phyloP scores from a whole-genome alignment of 352 stramenopile species.

The Peronosclerospora sorghi region DNA sequence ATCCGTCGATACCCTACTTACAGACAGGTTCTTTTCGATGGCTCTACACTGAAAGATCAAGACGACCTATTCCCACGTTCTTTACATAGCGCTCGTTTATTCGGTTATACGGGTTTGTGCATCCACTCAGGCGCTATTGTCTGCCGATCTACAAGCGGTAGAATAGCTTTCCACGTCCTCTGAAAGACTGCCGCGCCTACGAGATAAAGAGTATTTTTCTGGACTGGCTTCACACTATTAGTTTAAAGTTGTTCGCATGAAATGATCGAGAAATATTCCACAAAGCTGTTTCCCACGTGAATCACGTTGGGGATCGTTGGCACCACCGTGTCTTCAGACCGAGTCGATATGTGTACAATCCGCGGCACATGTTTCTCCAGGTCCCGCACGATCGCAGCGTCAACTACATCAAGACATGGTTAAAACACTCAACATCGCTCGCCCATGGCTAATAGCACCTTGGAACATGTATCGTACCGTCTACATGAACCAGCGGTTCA shows the following conservation, averaged over 20 bases:
- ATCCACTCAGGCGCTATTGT: constrained; percentile 46
- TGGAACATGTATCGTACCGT: constrained; percentile 32
- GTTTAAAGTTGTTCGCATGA: constrained; percentile 23
- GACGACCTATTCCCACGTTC: constrained; percentile 19
- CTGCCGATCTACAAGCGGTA: constrained; percentile 33
- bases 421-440: background rate
- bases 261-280: constrained; percentile 57
- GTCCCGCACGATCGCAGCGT: constrained; percentile 37
- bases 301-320: constrained; percentile 27
- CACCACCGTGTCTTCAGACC: constrained; percentile 12
- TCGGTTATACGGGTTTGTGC: constrained; percentile 33
- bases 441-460: background rate
- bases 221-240: no score
- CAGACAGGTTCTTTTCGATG: constrained; percentile 20
- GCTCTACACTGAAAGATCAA: constrained; percentile 7
- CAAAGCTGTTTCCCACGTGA: constrained; percentile 57
- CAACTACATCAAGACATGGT: constrained; percentile 30
- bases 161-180: constrained; percentile 31
- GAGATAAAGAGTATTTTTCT: no score
- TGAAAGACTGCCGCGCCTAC: no score
- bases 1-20: background rate
- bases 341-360: constrained; percentile 46
- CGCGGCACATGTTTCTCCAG: constrained; percentile 70
- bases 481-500: constrained; percentile 70
- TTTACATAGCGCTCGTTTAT: constrained; percentile 27